A percentile compares a stretch with the other conserved stretches of the same genome.
phyloP scores from a whole-genome alignment of 1,139 yeast species.

The Williopsis jadinii region DNA sequence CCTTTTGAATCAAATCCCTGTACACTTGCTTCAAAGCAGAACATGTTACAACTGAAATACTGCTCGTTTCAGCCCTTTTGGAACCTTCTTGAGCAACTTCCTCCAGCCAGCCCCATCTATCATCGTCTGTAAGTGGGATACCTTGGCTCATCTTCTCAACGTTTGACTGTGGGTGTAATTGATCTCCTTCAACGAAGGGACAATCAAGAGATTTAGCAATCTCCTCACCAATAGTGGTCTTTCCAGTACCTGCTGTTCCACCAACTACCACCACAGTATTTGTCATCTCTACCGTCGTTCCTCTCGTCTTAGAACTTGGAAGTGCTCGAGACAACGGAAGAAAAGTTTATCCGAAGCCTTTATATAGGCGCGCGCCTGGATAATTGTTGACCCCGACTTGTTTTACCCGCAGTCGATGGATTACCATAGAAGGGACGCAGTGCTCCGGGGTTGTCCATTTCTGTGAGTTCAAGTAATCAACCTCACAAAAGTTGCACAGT shows the following conservation, averaged over 20 bases:
- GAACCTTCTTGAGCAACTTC: conserved; percentile 39
- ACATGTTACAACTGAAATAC: conserved; percentile 60
- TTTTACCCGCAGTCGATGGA: too few species aligned
- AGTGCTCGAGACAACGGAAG: background rate
- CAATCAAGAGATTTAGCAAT: conserved; percentile 40
- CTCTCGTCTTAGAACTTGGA: background rate
- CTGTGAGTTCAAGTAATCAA: background rate
- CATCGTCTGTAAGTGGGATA: conserved; percentile 77
- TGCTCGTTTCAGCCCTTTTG: conserved; percentile 27
- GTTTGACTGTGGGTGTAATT: conserved; percentile 65
- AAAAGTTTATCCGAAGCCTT: background rate
- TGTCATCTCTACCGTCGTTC: conserved; percentile 3
- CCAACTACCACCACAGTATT: conserved; percentile 43
- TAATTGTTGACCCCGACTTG: too few species aligned
- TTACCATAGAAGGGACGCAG: background rate
- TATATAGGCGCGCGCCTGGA: background rate
- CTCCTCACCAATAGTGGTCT: conserved; percentile 65
- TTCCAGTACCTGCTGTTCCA: conserved; percentile 96
- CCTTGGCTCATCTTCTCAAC: conserved; percentile 78
- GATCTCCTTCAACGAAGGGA: conserved; percentile 80
- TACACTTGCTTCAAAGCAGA: conserved; percentile 74
- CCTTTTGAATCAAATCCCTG: conserved; percentile 47
- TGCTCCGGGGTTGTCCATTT: background rate
- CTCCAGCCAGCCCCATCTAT: conserved; percentile 85
- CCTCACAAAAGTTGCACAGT: too few species aligned